Evolutionary conservation across 176 grass and related monocot species (phyloP).

Genomic region (Musa itinerans): DNA sequence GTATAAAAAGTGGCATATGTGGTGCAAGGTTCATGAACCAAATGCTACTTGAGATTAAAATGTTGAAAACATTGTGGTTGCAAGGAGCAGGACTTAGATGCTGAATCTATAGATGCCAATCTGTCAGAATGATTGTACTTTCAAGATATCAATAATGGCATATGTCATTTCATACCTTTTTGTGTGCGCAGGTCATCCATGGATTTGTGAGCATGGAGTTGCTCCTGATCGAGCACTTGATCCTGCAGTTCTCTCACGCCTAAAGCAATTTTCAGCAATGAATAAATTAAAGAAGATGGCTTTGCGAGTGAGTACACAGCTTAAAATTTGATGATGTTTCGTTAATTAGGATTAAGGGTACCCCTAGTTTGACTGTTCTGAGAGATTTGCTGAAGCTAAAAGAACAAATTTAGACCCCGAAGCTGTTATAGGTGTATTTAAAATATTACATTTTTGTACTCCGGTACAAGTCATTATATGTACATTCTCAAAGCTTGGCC

Average conservation of each 20-base stretch:
- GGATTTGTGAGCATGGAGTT: slow-evolving; percentile 90
- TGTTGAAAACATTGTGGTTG: background rate
- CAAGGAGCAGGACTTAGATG: background rate
- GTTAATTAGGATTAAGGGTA: background rate
- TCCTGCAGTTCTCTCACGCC: slow-evolving; percentile 84
- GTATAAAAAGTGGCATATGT: background rate
- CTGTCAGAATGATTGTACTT: background rate
- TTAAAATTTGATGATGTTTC: background rate
- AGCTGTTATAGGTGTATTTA: background rate
- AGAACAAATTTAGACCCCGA: background rate
- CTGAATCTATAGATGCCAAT: background rate
- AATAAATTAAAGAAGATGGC: slow-evolving; percentile 99
- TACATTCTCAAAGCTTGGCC: background rate
- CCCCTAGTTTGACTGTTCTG: background rate
- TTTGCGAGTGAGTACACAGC: slow-evolving; percentile 43
- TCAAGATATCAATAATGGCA: too few species aligned
- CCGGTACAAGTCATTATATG: background rate
- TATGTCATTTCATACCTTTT: background rate
- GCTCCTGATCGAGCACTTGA: slow-evolving; percentile 88
- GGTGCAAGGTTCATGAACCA: background rate
- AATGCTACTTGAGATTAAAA: background rate
- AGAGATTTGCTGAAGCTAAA: background rate
- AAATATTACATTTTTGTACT: background rate
- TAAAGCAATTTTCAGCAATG: slow-evolving; percentile 97
- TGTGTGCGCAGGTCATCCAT: slow-evolving; percentile 68